Evolutionary conservation across 2,329 filamentous ascomycete genomes (phyloP), one percentile per base, ranked within the genome.

Genomic region (Penicillium sp.): DNA sequence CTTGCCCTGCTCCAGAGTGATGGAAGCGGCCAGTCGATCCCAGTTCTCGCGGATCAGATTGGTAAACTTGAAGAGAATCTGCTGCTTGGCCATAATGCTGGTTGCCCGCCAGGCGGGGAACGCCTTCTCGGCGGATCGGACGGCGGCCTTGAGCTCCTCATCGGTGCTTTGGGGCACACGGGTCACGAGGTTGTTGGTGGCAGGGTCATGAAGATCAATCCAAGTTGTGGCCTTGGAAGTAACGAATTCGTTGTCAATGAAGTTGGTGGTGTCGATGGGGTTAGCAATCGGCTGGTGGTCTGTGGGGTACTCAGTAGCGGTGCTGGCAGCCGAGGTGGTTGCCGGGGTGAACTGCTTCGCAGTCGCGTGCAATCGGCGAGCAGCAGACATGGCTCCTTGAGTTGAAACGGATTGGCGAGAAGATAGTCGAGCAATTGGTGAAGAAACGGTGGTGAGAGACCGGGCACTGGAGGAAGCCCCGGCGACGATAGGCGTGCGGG

Each of bases 1-100:
- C 81, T 89, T 89, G 68, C 87, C 87, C 76, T 89, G 87, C 78
- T 89, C 87, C 25, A 89, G 78, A 6, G 86, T 88, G 67, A 89
- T 89, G 67, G 84, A 86, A 2, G 86, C 84, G 33, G 87, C 87
- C 62, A 89, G 75, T 58, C 87, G 80, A 72, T 89, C 86, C 86
- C 86, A 88, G 77, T 89, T 81, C 67, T 86, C 81, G 52, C 86
- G 80, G 71, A 89, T 88, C 75, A 89, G 73, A 33, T 78, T 81
- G 33, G 85, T 84, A 69, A 87, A 88, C 73, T 87, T 87, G 81
- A 89, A 89, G 79, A 89, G 84, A 70, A 89, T 84, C 76, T 87
- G 85, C 76, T 89, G 87, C 58, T 81, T 79, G 63, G 80, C 75
- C 60, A 89, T 82, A 71, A 89, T 77, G 71, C 84, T 87, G 19